phyloP scores from a whole-genome alignment of 257 asterid species.

The Ilex aquifolium region DNA sequence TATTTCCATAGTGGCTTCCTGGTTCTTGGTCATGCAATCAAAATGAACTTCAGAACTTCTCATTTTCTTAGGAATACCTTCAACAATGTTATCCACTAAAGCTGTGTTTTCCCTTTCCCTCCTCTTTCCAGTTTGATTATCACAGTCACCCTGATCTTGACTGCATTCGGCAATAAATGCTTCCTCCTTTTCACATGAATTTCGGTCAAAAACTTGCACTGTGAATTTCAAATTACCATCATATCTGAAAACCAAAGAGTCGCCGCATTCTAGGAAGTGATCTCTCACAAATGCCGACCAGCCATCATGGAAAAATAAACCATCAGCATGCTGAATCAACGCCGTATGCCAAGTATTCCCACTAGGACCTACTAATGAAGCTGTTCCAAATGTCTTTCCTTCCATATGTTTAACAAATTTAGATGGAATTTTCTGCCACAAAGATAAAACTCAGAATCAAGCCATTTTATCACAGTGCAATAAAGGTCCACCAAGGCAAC shows the following conservation, averaged over 20 bases:
- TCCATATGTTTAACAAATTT: constrained; percentile 50
- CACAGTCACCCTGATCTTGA: constrained; percentile 42
- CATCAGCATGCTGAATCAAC: constrained; percentile 27
- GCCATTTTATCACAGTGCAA: background rate
- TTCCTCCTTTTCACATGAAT: constrained; percentile 72
- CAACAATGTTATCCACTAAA: constrained; percentile 38
- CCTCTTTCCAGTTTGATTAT: constrained; percentile 30
- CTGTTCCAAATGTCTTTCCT: constrained; percentile 21
- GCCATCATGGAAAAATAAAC: constrained; percentile 30
- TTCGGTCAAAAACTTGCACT: constrained; percentile 67
- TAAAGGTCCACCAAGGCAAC: constrained; percentile 8
- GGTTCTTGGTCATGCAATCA: constrained; percentile 25
- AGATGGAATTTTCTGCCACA: constrained; percentile 60
- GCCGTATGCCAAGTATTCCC: constrained; percentile 42
- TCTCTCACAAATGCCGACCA: constrained; percentile 45
- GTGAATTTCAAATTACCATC: constrained; percentile 64
- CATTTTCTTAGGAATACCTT: constrained; percentile 58
- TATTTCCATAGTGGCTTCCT: constrained; percentile 18
- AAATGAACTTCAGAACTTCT: constrained; percentile 39
- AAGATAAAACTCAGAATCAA: constrained; percentile 1
- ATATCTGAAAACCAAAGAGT: constrained; percentile 50
- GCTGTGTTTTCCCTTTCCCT: constrained; percentile 53
- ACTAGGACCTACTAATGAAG: constrained; percentile 44
- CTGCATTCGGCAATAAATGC: constrained; percentile 51
- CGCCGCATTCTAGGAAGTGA: constrained; percentile 36